Percentiles rank a stretch among this genome's conserved stretches.
Conservation (phyloP, 2,329 filamentous ascomycete genomes). For the Colletotrichum sp. region DNA sequence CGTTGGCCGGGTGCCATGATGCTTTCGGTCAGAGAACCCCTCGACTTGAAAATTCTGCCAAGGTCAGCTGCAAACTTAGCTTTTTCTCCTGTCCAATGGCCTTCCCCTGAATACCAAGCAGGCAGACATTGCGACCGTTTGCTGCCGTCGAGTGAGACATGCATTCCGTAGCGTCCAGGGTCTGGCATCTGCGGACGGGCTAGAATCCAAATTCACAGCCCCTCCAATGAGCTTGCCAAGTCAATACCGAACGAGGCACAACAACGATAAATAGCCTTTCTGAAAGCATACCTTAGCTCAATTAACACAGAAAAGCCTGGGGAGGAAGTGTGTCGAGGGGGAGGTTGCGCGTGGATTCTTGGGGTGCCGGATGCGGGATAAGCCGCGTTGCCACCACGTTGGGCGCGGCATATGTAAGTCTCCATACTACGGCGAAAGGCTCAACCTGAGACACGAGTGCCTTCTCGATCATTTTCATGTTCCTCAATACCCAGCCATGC, state of each 20-base stretch:
- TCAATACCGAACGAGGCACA: too few relatives aligned
- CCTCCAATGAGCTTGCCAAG: too few relatives aligned
- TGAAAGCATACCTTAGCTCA: rapidly evolving
- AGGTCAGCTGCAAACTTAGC: not conserved
- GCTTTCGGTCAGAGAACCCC: not conserved
- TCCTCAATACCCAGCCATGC: too few relatives aligned
- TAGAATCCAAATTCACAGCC: not conserved
- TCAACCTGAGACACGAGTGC: too few relatives aligned
- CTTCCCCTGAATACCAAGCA: not conserved
- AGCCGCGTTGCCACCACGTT: too few relatives aligned
- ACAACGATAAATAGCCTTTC: not conserved
- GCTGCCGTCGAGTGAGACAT: not conserved
- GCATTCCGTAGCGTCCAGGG: rapidly evolving
- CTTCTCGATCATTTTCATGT: too few relatives aligned
- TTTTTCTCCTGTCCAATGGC: rapidly evolving
- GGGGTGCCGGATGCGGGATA: too few relatives aligned
- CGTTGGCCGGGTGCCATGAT: not conserved
- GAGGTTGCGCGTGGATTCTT: too few relatives aligned
- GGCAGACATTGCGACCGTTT: not conserved
- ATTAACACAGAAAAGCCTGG: too few relatives aligned
- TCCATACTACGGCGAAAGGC: too few relatives aligned
- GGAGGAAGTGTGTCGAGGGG: too few relatives aligned
- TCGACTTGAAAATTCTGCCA: not conserved
- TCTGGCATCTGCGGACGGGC: rapidly evolving
- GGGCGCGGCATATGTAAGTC: too few relatives aligned